Conservation (phyloP, 257 asterid species). For the Jaltomata sinuosa region DNA sequence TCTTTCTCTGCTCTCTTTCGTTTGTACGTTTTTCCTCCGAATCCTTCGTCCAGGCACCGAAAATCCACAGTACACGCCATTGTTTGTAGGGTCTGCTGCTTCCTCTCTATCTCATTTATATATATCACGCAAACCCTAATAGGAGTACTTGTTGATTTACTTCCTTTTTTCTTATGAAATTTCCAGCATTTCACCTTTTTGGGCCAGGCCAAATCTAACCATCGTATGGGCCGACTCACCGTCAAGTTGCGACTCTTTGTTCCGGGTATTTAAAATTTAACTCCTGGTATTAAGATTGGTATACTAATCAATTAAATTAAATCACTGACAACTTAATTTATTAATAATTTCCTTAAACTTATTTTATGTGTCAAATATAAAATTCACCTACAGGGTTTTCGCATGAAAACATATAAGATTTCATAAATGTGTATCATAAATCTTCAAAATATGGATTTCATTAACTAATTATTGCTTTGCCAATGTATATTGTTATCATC, state of each 20-base stretch:
- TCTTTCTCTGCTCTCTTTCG: constrained; percentile 69
- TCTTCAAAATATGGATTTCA: no score
- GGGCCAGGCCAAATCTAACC: not conserved
- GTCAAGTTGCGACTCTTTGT: not conserved
- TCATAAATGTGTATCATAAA: no score
- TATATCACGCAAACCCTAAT: not conserved
- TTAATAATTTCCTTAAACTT: no score
- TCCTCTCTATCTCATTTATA: not conserved
- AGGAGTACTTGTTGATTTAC: not conserved
- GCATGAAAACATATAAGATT: no score
- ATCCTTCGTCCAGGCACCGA: constrained; percentile 74
- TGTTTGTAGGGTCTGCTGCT: not conserved
- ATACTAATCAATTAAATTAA: no score
- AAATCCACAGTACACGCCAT: constrained; percentile 96
- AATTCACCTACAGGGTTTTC: no score
- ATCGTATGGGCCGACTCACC: not conserved
- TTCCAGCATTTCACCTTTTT: not conserved
- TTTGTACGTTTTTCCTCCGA: constrained; percentile 91
- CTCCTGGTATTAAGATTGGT: no score
- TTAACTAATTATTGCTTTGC: no score
- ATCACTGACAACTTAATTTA: no score
- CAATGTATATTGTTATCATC: no score
- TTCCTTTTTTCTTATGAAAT: not conserved
- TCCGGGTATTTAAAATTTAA: not conserved
- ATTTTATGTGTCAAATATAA: no score